Evolutionary conservation across 2,329 filamentous ascomycete genomes (phyloP), one percentile per base, ranked within the genome.

Genomic region (Neoascochyta sp.): DNA sequence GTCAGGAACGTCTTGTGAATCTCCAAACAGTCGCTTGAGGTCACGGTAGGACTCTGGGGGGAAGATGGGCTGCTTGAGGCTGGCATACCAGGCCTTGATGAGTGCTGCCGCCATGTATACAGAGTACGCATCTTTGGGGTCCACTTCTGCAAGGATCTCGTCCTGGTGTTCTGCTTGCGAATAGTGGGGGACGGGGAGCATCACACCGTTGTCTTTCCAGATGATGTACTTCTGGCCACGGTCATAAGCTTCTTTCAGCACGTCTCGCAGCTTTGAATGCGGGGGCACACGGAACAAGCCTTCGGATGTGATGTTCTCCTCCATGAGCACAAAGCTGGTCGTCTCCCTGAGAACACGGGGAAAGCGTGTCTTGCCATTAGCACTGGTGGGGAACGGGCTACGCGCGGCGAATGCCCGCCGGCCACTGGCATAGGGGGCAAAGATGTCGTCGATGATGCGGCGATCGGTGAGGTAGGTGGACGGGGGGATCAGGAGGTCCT

Each of bases 81-180:
- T 68, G 15, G 72, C 60, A 39, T 77, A 77, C 71, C 74, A 77
- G 7, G 66, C 52, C 49, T 77, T 77, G 55, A 76, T 70, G 24
- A 77, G 44, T 5, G 66, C 69, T 7, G 73, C 71, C 3, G 73
- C 72, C 35, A 71, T 64, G 42, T 71, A 71, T 2, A 74, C 69
- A 2, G 69, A 68, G 47, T 75, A 77, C 5, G 73, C 66, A 41
- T 75, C 71, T 29, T 61, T 62, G 4, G 63, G 55, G 17, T 70
- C 66, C 4, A 73, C 51, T 34, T 73, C 67, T 14, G 62, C 60
- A 4, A 74, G 50, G 15, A 71, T 64, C 12, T 65, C 65, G 14
- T 62, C 52, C 21, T 64, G 60, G 25, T 57, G 49, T 21, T 61
- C 47, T 10, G 52, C 45, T 27, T 50, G 37, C 17, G 54, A 47